Evolutionary conservation across 2,329 filamentous ascomycete species (phyloP).

Genomic region (Colletotrichum zoysiae): DNA sequence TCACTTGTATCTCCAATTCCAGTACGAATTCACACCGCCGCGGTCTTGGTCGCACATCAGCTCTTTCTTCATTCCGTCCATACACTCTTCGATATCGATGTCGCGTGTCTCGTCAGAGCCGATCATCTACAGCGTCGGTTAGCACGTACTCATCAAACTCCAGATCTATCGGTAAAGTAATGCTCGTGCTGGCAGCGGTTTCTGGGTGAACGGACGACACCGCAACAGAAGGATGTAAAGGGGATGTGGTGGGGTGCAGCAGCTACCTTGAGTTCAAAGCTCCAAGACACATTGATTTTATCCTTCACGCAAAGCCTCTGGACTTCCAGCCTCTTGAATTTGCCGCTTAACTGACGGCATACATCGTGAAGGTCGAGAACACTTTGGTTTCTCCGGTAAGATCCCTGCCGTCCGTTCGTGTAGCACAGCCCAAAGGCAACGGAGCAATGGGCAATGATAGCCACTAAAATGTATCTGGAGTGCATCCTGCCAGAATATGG

Average conservation of each 20-base stretch:
- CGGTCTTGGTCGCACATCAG: background rate
- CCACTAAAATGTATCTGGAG: background rate
- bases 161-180: background rate
- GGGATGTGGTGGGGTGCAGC: no score
- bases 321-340: background rate
- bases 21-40: background rate
- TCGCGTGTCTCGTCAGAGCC: background rate
- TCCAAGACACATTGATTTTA: background rate
- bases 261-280: slow-evolving; percentile 1
- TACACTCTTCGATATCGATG: background rate
- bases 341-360: background rate
- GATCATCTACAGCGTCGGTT: background rate
- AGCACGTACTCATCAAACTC: background rate
- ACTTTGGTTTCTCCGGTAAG: background rate
- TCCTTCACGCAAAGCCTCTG: background rate
- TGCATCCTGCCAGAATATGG: background rate
- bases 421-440: background rate
- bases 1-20: slow-evolving; percentile 19
- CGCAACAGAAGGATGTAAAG: no score
- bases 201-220: no score
- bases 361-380: background rate
- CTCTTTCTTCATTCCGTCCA: background rate
- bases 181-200: background rate
- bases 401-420: background rate
- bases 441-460: background rate